These are phyloP conservation scores for Cordyceps farinosa DNA, from an alignment of 2,329 filamentous ascomycete genomes.

Conservation along the genomic window DNA sequence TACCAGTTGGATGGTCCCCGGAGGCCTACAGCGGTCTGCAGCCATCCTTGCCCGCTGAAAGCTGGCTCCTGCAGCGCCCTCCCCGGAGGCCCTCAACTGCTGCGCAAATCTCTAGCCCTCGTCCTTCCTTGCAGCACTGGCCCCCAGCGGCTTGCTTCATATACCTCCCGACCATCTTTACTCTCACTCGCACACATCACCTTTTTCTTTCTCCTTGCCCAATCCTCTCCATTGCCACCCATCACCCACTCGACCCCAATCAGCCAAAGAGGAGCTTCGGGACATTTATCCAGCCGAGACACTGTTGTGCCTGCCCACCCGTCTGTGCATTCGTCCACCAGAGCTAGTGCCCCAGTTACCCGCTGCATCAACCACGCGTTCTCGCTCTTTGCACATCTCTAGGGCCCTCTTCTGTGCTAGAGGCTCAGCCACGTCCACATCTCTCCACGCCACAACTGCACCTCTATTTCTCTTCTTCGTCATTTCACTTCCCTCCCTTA, in stretches of 20 bases:
- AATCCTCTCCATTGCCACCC: not conserved
- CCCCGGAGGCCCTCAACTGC: not conserved
- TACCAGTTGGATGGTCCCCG: not conserved
- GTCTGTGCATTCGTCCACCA: not conserved
- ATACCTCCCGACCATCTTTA: not conserved
- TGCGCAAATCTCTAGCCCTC: constrained; percentile 2
- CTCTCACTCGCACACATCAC: not conserved
- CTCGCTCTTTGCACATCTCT: constrained; percentile 7
- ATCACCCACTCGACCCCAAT: not conserved
- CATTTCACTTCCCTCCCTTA: not conserved
- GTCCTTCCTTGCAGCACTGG: not conserved
- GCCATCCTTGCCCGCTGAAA: not conserved
- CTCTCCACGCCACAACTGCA: constrained; percentile 3
- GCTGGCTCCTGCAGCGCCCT: constrained; percentile 3
- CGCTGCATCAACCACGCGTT: constrained; percentile 6
- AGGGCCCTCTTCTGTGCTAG: not conserved
- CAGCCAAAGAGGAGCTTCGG: not conserved
- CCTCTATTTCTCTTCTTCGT: not conserved
- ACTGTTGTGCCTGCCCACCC: not conserved
- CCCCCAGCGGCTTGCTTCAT: not conserved
- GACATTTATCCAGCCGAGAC: constrained; percentile 13
- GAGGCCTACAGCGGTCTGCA: not conserved
- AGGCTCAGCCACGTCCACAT: constrained; percentile 19
- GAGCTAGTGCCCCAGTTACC: not conserved
- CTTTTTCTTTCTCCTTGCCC: not conserved